Conservation (phyloP, 306 rosid species). For the Prunus padus region DNA sequence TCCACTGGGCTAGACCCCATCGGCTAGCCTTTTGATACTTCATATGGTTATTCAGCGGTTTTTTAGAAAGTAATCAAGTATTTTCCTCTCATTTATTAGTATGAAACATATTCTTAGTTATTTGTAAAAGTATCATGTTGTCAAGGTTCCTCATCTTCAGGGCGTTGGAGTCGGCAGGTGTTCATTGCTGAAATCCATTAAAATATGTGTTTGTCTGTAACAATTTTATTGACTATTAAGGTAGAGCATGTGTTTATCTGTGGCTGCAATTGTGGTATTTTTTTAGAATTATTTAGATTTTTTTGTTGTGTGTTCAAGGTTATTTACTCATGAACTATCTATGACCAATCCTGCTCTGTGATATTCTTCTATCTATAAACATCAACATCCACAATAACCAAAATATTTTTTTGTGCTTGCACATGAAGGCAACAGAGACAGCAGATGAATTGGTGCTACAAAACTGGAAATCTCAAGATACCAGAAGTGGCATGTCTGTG, state of each 20-base stretch:
- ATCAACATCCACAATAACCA: conserved; percentile 17
- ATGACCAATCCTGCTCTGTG: background rate
- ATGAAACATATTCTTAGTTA: background rate
- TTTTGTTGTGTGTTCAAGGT: background rate
- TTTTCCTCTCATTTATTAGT: background rate
- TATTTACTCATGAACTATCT: conserved; percentile 3
- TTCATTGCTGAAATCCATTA: background rate
- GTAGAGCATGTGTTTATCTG: background rate
- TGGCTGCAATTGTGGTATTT: conserved; percentile 10
- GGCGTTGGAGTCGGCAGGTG: background rate
- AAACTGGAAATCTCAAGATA: conserved; percentile 86
- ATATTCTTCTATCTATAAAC: background rate
- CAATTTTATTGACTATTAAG: background rate
- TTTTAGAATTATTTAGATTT: background rate
- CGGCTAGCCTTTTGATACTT: too few relatives aligned
- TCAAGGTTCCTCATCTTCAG: conserved; percentile 1
- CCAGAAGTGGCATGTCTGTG: conserved; percentile 55
- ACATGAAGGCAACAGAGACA: conserved; percentile 45
- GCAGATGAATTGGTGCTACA: conserved; percentile 70
- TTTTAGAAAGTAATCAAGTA: background rate
- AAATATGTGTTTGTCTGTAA: background rate
- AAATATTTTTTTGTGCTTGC: conserved; percentile 29
- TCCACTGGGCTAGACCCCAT: too few relatives aligned
- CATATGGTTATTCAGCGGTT: background rate
- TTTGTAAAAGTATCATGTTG: background rate